These are phyloP conservation scores for Gaertneriomyces sp. DNA, from an alignment of 192 early-diverging fungal species.

Conservation along the genomic window DNA sequence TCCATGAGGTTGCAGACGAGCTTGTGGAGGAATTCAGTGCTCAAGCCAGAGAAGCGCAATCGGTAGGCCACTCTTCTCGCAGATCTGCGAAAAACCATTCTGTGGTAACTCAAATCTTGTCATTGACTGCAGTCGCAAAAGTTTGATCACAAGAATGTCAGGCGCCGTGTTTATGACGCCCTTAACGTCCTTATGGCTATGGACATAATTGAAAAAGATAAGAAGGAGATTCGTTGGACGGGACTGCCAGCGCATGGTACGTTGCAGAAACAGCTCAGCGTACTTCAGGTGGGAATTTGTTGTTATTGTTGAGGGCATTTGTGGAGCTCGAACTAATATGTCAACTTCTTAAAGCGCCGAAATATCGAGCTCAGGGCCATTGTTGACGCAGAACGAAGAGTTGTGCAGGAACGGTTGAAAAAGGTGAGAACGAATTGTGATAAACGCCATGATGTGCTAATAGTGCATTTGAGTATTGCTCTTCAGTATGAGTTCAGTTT, in stretches of 20 bases:
- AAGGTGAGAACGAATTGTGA: slow-evolving; percentile 12
- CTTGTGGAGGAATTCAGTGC: slow-evolving; percentile 41
- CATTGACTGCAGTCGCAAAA: not conserved
- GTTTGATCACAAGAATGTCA: slow-evolving; percentile 61
- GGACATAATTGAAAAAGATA: slow-evolving; percentile 61
- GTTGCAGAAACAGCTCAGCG: slow-evolving; percentile 10
- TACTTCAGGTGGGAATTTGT: slow-evolving; percentile 17
- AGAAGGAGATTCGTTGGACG: slow-evolving; percentile 63
- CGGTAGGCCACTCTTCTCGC: slow-evolving; percentile 4
- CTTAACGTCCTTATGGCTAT: slow-evolving; percentile 65
- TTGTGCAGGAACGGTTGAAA: not conserved
- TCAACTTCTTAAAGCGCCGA: slow-evolving; percentile 5
- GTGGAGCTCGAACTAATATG: not conserved
- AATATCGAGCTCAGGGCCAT: slow-evolving; percentile 10
- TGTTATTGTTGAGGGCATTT: not conserved
- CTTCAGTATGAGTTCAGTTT: not conserved
- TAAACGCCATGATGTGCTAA: not conserved
- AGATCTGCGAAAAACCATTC: too few species aligned
- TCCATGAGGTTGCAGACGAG: slow-evolving; percentile 49
- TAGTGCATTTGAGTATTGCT: not conserved
- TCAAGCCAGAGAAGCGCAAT: slow-evolving; percentile 21
- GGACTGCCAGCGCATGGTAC: slow-evolving; percentile 45
- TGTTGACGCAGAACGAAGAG: slow-evolving; percentile 5
- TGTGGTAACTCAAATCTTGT: too few species aligned
- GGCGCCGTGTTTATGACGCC: slow-evolving; percentile 70